Evolutionary conservation across 257 asterid species (phyloP), one percentile per base, ranked within the genome.

Genomic region (Solanum sejunctum): DNA sequence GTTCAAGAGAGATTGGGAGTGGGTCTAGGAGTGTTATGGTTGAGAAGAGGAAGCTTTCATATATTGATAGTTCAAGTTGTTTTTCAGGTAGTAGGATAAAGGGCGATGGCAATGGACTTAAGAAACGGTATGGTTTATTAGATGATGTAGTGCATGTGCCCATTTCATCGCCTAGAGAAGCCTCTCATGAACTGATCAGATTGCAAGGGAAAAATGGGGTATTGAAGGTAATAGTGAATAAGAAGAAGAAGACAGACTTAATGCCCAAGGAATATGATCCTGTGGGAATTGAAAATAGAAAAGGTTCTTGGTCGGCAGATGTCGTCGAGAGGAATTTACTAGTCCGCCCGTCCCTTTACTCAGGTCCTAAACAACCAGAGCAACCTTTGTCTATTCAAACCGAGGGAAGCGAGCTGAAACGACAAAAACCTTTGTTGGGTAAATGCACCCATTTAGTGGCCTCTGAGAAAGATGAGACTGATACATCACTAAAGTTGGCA

Each of bases 121-220:
- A 84, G 83, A 88, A 87, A 84, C 87, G 93, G 54, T 64, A 13
- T 63, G 93, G 85, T 32, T 61, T 84, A 84, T 92, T 89, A 55
- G 94, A 91, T 16, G 97, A 89, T 70, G 94, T 90, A 84, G 84
- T 88, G 21, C 90, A 86, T 72, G 80, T 88, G 85, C 95, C 97
- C 13, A 85, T 86, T 86, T 92, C 97, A 2, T 85, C 87, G 88
- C 87, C 82, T 86, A 86, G 93, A 93, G 92, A 91, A 86, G 85
- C 71, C 61, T 80, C 89, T 41, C 87, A 88, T 57, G 93, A 93
- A 88, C 88, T 95, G 15, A 94, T 97, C 57, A 91, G 99, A 88
- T 84, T 95, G 88, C 99, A 97, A 92, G 98, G 99, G 75, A 97
- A 97, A 91, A 97, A 92, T 84, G 99, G 99, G 84, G 98, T 95